phyloP scores from a whole-genome alignment of 257 asterid genomes.

The Asclepias syriaca region DNA sequence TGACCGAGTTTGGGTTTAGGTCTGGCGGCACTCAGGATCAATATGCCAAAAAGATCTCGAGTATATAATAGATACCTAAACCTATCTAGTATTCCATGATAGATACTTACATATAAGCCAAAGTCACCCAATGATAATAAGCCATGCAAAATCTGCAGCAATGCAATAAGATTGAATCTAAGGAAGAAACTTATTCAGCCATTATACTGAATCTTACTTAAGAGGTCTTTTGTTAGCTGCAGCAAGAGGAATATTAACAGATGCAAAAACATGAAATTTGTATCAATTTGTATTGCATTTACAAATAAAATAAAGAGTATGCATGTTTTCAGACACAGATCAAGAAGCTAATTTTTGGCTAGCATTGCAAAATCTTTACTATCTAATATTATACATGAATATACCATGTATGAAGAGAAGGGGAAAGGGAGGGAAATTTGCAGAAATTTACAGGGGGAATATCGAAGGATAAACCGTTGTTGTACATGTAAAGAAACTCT shows the following conservation, averaged over 20 bases:
- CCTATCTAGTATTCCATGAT: too few relatives aligned
- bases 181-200: not conserved
- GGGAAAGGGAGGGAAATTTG: not conserved
- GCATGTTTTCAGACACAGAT: slow-evolving; percentile 16
- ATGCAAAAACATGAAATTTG: not conserved
- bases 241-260: not conserved
- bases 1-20: too few relatives aligned
- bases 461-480: slow-evolving; percentile 13
- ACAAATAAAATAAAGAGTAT: slow-evolving; percentile 31
- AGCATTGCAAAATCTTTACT: slow-evolving; percentile 36
- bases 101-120: too few relatives aligned
- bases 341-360: slow-evolving; percentile 19
- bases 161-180: not conserved
- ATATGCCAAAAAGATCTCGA: too few relatives aligned
- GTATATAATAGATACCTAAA: too few relatives aligned
- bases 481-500: slow-evolving; percentile 20
- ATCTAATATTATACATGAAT: slow-evolving; percentile 19
- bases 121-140: too few relatives aligned
- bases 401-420: slow-evolving; percentile 16
- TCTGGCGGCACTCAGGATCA: too few relatives aligned
- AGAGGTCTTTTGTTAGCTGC: not conserved
- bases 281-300: slow-evolving; percentile 15
- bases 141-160: not conserved
- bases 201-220: not conserved
- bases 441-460: slow-evolving; percentile 17